Conservation (phyloP, 495 filamentous ascomycete genomes). For the Xylaria scruposa region DNA sequence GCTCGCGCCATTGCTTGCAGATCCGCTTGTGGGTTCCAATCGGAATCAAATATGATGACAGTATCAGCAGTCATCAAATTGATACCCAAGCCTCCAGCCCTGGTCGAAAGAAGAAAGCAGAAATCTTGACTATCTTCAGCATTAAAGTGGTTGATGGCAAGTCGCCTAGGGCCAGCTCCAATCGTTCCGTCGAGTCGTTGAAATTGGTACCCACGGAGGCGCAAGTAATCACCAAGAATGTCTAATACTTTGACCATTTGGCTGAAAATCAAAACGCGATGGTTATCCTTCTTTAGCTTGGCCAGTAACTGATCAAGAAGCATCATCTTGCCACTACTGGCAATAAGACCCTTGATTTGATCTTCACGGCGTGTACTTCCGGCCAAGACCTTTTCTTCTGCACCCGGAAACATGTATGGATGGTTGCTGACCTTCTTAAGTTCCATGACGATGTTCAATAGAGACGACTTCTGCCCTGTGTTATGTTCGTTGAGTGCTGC, state of each 20-base stretch:
- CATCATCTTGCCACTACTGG: constrained; percentile 99
- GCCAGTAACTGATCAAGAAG: constrained; percentile 89
- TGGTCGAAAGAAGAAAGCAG: constrained; percentile 92
- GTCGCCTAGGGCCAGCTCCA: constrained; percentile 77
- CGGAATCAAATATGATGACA: constrained; percentile 96
- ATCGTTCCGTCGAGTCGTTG: constrained; percentile 97
- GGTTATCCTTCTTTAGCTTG: constrained; percentile 88
- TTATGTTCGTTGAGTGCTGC: constrained; percentile 89
- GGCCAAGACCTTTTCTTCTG: constrained; percentile 83
- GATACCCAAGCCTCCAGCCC: constrained; percentile 95
- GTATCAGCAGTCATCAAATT: constrained; percentile 99
- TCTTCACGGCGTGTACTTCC: constrained; percentile 83
- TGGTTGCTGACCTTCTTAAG: constrained; percentile 99
- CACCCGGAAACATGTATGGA: constrained; percentile 94
- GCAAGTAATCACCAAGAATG: constrained; percentile 90
- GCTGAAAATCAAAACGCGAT: constrained; percentile 97
- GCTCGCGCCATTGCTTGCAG: constrained; percentile 98
- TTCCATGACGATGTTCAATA: constrained; percentile 99
- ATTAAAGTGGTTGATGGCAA: constrained; percentile 98
- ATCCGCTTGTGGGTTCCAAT: constrained; percentile 99
- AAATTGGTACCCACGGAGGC: constrained; percentile 85
- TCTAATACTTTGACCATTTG: constrained; percentile 99
- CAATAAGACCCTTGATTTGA: constrained; percentile 86
- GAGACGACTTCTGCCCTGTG: constrained; percentile 86
- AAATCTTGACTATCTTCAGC: constrained; percentile 92